phyloP scores from a whole-genome alignment of 495 filamentous ascomycete genomes.

The Penicillium silybi region DNA sequence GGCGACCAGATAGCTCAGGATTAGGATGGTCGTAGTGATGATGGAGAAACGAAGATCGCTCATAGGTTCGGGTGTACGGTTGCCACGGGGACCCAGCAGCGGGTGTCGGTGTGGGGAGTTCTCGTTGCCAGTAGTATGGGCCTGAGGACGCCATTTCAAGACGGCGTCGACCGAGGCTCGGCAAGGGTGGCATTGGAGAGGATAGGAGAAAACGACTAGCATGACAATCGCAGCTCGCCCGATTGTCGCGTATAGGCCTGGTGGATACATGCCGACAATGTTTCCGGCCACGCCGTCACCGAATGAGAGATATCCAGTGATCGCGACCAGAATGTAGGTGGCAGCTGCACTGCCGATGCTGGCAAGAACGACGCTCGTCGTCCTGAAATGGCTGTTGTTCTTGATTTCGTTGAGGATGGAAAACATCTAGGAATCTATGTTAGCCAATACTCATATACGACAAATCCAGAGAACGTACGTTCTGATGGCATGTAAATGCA shows the following conservation, averaged over 20 bases:
- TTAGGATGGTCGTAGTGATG: slow-evolving; percentile 80
- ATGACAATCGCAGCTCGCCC: slow-evolving; percentile 93
- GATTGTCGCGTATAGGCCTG: slow-evolving; percentile 80
- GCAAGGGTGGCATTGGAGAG: slow-evolving; percentile 92
- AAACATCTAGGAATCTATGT: slow-evolving; percentile 72
- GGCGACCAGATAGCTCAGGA: slow-evolving; percentile 79
- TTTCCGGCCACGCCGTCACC: slow-evolving; percentile 84
- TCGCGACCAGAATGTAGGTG: slow-evolving; percentile 86
- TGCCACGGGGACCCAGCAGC: slow-evolving; percentile 33
- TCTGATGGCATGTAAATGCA: slow-evolving; percentile 98
- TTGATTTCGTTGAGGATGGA: slow-evolving; percentile 93
- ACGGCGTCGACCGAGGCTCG: slow-evolving; percentile 90
- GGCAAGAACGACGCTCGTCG: slow-evolving; percentile 72
- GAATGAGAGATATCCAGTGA: slow-evolving; percentile 94
- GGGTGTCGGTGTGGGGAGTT: slow-evolving; percentile 45
- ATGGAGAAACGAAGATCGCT: slow-evolving; percentile 84
- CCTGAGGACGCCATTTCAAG: slow-evolving; percentile 78
- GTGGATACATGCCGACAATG: slow-evolving; percentile 87
- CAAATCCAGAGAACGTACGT: slow-evolving; percentile 52
- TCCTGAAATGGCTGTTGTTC: slow-evolving; percentile 77
- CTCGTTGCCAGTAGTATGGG: slow-evolving; percentile 32
- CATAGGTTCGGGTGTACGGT: slow-evolving; percentile 54
- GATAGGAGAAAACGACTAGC: slow-evolving; percentile 95
- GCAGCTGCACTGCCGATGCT: slow-evolving; percentile 78
- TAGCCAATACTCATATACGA: not conserved